A percentile compares a stretch with the other conserved stretches of the same genome.
Conservation (phyloP, 73 alveolate species). For the Tetrahymena thermophila region DNA sequence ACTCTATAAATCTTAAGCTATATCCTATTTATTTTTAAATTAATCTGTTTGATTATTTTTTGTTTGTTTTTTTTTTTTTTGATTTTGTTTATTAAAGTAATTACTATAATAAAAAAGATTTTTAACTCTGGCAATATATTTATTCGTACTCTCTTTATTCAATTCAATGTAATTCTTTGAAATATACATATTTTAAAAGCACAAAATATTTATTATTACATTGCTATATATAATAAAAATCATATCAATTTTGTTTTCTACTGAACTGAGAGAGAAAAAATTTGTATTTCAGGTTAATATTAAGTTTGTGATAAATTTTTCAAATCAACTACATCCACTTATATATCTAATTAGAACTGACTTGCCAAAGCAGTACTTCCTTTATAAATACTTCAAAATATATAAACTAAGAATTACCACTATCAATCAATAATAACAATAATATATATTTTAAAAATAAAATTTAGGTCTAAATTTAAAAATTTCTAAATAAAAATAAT, state of each 20-base stretch:
- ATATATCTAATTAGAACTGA: not conserved
- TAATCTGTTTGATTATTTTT: not conserved
- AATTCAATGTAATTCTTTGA: not conserved
- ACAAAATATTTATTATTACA: not conserved
- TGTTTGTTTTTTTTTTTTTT: no score
- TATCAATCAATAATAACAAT: no score
- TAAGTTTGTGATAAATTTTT: not conserved
- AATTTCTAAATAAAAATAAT: no score
- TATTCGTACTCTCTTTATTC: not conserved
- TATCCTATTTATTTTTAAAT: no score
- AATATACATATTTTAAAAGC: no score
- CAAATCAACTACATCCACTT: not conserved
- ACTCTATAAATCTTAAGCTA: not conserved
- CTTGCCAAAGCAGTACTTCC: not conserved
- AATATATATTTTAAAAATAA: no score
- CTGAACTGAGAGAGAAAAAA: not conserved
- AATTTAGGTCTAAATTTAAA: no score
- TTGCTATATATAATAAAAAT: not conserved
- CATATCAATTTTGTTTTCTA: not conserved
- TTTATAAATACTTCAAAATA: not conserved
- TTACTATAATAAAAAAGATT: not conserved
- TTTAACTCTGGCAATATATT: not conserved
- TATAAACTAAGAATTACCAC: no score
- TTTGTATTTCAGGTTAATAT: not conserved
- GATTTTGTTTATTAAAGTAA: no score